Evolutionary conservation across 257 asterid species (phyloP), one percentile per base, ranked within the genome.

Genomic region (Nicotiana sylvestris): DNA sequence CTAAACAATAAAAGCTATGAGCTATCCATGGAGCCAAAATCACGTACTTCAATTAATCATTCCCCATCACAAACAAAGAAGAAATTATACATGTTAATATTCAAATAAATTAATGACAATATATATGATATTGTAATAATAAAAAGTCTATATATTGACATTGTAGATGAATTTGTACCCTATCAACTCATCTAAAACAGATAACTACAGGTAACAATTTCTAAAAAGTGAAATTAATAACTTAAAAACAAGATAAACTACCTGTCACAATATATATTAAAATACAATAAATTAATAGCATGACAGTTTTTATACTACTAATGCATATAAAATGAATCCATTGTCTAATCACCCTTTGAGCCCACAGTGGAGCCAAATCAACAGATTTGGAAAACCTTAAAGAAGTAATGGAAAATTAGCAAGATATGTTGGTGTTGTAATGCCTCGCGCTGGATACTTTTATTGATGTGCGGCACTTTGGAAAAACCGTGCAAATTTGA

Each of bases 21-120:
- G 81, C 66, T 30, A 82, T 92, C 92, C 92, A 91, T 49, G 97
- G 97, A 72, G 89, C 94, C 89, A 92, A 72, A 3, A 92, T 80
- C 17, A 91, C 66, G 12, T 94, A 90, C 97, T 91, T 80, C 21
- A 21, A 21, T 21, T 80, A 12, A 80, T 33, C 29, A 21, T 3
- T n/a, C 58, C 53, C 46, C 11, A 60, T 49, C 81, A 56, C 4
- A 57, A 58, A 37, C 1, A 78, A 6, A 57, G 4, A 66, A 65
- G 3, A 80, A 15, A 64, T 10, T 8, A 43, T 6, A n/a, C 35
- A 43, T 70, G 58, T 70, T 70, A 70, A 7, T 43, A 70, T 70
- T 70, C 11, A 21, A 27, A 43, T 70, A 32, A 39, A n/a, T 37
- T 25, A 11, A 16, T 18, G 6, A 9, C 1, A 69, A 21, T 37